Evolutionary conservation across 345 rosid genomes (phyloP).

Genomic region (Ceriops tagal): DNA sequence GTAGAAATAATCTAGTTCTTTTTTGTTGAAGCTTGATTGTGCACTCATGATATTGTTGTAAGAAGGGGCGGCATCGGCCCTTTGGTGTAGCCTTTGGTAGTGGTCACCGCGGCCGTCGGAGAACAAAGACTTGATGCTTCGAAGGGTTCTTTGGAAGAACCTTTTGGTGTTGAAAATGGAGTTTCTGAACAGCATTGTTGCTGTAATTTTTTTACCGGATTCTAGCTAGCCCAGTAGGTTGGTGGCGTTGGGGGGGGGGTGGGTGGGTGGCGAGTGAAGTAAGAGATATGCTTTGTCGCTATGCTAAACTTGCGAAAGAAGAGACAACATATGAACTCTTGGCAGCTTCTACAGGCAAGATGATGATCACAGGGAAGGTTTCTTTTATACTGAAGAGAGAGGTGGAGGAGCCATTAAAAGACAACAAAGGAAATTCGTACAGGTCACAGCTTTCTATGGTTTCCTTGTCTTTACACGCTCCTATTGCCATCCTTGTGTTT

Average conservation of each 20-base stretch:
- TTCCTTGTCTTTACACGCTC: conserved; percentile 35
- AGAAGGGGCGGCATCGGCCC: conserved; percentile 18
- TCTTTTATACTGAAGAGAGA: conserved; percentile 22
- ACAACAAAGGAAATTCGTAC: neutral
- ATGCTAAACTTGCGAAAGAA: too few relatives aligned
- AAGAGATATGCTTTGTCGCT: too few relatives aligned
- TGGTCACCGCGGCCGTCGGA: conserved; percentile 19
- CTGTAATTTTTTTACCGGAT: neutral
- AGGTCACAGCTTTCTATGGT: neutral
- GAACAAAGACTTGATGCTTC: conserved; percentile 53
- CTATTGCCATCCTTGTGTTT: conserved; percentile 13
- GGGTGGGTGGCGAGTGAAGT: neutral
- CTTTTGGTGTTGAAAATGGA: conserved; percentile 57
- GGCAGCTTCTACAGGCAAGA: neutral
- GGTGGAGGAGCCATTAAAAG: conserved; percentile 19
- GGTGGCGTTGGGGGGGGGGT: neutral
- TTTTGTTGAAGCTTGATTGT: conserved; percentile 15
- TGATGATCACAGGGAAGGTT: conserved; percentile 11
- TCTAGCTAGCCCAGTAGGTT: neutral
- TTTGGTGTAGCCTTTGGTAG: conserved; percentile 62
- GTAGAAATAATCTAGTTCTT: conserved; percentile 36
- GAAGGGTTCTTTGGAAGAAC: conserved; percentile 53
- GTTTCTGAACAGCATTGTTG: conserved; percentile 54
- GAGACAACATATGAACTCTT: neutral
- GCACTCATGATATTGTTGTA: conserved; percentile 9